These are phyloP conservation scores for Yarrowia sp. DNA, from an alignment of 805 yeast genomes.

Conservation along the genomic window DNA sequence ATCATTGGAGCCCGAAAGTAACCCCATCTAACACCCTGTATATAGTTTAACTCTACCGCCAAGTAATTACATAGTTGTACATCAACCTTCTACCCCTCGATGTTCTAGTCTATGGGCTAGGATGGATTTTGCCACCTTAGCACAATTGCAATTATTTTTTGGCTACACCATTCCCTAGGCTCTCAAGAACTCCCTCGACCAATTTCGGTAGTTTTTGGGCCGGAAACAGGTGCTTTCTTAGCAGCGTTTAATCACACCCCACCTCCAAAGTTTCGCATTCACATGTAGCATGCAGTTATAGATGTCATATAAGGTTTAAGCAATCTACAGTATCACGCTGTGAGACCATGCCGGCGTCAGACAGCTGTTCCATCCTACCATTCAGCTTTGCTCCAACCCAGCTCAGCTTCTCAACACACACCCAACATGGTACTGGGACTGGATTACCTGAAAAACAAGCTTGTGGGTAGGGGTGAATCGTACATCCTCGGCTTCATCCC, in stretches of 20 bases:
- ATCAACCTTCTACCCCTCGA: no score
- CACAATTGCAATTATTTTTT: no score
- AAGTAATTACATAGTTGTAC: neutral
- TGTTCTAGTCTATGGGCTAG: no score
- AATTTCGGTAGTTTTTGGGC: no score
- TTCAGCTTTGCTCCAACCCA: neutral
- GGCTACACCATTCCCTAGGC: no score
- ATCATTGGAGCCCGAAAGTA: constrained; percentile 13
- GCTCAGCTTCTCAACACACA: neutral
- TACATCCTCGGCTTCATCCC: constrained; percentile 21
- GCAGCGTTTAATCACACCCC: no score
- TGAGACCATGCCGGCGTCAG: neutral
- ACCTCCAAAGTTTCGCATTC: neutral
- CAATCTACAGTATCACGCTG: neutral
- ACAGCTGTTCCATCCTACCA: neutral
- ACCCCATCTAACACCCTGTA: neutral
- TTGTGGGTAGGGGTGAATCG: constrained; percentile 7
- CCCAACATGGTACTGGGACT: constrained; percentile 11
- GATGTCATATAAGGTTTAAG: constrained; percentile 5
- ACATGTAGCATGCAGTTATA: neutral
- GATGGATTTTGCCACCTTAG: no score
- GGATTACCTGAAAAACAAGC: constrained; percentile 12
- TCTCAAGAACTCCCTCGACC: no score
- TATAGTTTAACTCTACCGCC: neutral
- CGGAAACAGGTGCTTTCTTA: no score